Conservation (phyloP, 2,329 filamentous ascomycete species). For the Penicillium sp. region DNA sequence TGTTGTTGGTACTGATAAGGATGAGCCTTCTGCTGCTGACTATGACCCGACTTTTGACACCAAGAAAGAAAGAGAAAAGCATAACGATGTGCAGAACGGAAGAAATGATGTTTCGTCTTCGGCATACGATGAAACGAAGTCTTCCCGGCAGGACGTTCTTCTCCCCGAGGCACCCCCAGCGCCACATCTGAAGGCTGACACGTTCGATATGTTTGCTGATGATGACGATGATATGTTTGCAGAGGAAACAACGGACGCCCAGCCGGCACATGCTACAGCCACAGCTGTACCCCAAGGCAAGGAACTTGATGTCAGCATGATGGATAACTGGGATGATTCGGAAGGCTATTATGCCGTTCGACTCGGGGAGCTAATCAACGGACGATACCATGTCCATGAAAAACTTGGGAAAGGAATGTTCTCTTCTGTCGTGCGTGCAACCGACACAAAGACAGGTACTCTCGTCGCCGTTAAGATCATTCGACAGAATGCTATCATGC, state of each 20-base stretch:
- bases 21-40: conserved; percentile 86
- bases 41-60: conserved; percentile 89
- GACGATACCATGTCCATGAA: conserved; percentile 84
- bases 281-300: conserved; percentile 54
- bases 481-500: conserved; percentile 90
- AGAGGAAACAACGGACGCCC: conserved; percentile 60
- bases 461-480: conserved; percentile 98
- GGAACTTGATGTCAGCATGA: conserved; percentile 68
- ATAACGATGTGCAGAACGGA: conserved; percentile 60
- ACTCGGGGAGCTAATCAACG: conserved; percentile 83
- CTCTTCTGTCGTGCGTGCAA: conserved; percentile 87
- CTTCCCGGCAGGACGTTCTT: conserved; percentile 53
- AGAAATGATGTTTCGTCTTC: conserved; percentile 56
- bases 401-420: conserved; percentile 93
- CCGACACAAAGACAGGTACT: conserved; percentile 70
- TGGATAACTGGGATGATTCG: conserved; percentile 90
- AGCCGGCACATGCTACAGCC: conserved; percentile 49
- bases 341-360: conserved; percentile 97
- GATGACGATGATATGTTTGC: conserved; percentile 85
- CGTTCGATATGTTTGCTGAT: conserved; percentile 64
- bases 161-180: conserved; percentile 39
- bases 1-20: conserved; percentile 52
- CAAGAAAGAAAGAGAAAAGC: conserved; percentile 74
- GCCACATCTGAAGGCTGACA: conserved; percentile 47
- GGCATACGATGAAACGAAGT: conserved; percentile 59